Percentiles rank a stretch among this genome's conserved stretches.
phyloP scores from a whole-genome alignment of 192 early-diverging fungal species.

The Chytriomyces sp. region DNA sequence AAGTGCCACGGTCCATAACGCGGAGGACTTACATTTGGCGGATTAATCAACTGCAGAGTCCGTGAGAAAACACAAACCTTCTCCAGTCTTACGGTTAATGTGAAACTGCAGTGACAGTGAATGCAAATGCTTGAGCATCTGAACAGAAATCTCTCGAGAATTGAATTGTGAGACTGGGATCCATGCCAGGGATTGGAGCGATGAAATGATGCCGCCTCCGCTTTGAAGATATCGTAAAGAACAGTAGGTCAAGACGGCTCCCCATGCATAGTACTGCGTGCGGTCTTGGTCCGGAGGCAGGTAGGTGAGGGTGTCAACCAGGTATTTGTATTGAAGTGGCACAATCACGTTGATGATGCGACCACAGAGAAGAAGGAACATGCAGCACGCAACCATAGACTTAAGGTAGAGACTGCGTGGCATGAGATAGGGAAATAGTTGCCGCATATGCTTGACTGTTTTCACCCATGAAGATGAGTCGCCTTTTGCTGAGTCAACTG shows the following conservation, averaged over 20 bases:
- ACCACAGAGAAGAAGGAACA: conserved; percentile 60
- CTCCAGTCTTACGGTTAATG: conserved; percentile 89
- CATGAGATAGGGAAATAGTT: conserved; percentile 83
- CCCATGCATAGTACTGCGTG: conserved; percentile 51
- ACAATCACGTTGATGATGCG: conserved; percentile 80
- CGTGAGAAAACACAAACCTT: background rate
- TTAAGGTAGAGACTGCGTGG: conserved; percentile 65
- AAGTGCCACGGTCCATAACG: conserved; percentile 82
- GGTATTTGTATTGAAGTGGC: conserved; percentile 77
- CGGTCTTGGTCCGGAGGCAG: background rate
- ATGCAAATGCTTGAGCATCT: conserved; percentile 89
- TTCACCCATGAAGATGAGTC: conserved; percentile 34
- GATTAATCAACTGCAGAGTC: background rate
- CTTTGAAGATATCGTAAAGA: conserved; percentile 76
- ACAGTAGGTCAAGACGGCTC: conserved; percentile 62
- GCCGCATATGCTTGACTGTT: conserved; percentile 44
- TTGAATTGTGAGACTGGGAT: conserved; percentile 93
- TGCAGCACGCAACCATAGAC: conserved; percentile 68
- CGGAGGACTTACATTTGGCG: conserved; percentile 74
- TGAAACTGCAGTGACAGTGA: conserved; percentile 88
- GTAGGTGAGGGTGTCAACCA: conserved; percentile 69
- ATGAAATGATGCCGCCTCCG: conserved; percentile 69
- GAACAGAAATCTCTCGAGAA: conserved; percentile 86
- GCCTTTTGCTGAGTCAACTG: background rate
- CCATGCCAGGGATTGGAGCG: conserved; percentile 85